Conservation (phyloP, 805 yeast species). For the Candida easanensis region DNA sequence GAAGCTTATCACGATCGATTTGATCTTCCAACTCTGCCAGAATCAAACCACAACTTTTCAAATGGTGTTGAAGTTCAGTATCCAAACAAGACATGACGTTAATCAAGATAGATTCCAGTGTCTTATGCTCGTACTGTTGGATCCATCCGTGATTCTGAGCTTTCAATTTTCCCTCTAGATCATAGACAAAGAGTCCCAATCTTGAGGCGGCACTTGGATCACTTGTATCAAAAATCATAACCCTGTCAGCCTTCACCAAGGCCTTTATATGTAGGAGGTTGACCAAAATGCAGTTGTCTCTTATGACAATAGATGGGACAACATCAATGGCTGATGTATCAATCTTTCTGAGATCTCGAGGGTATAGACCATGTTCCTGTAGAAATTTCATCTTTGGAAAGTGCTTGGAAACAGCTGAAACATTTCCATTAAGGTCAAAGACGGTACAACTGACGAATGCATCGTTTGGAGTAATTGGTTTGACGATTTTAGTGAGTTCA, state of each 20-base stretch:
- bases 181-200: constrained; percentile 79
- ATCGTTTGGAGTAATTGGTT: constrained; percentile 42
- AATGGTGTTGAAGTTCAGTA: constrained; percentile 63
- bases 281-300: constrained; percentile 73
- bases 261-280: constrained; percentile 89
- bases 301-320: constrained; percentile 83
- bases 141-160: constrained; percentile 32
- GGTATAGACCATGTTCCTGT: constrained; percentile 69
- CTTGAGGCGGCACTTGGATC: constrained; percentile 57
- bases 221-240: constrained; percentile 74
- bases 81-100: constrained; percentile 80
- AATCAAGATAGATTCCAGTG: constrained; percentile 76
- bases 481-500: constrained; percentile 22
- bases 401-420: constrained; percentile 72
- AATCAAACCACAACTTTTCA: constrained; percentile 56
- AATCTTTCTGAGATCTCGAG: constrained; percentile 83
- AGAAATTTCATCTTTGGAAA: constrained; percentile 77
- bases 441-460: constrained; percentile 71
- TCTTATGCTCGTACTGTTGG: constrained; percentile 74
- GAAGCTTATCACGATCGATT: constrained; percentile 70
- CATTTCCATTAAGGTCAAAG: constrained; percentile 70
- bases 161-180: constrained; percentile 71
- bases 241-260: constrained; percentile 73
- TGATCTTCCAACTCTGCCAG: constrained; percentile 72
- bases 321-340: constrained; percentile 74